Evolutionary conservation across 2,329 filamentous ascomycete species (phyloP), one percentile per base, ranked within the genome.

Genomic region (Diplodia scrobiculata): DNA sequence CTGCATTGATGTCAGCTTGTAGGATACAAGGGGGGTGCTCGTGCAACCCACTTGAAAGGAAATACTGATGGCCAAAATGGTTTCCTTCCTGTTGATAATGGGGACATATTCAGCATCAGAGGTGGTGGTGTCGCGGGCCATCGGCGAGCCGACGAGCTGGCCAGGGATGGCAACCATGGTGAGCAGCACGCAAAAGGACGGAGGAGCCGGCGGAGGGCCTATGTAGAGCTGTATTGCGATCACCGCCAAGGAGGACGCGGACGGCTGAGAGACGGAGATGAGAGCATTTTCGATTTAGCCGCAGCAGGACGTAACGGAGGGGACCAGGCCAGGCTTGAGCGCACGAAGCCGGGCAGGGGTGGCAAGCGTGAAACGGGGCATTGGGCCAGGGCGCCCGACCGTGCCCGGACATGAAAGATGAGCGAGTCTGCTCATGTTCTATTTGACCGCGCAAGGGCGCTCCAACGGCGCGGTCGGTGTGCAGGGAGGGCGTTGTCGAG

Each of bases 1-100:
- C 75, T 77, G 41, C 7, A 11, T 10, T 21, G 59, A 41, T 19
- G 38, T 41, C 45, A 66, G 17, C 21, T 4, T 19, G 9, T n/a
- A 6, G 17, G 19, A 13, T 25, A 25, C 5, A 25, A 21, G 11
- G 32, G 34, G 3, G 4, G 14, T 10, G 36, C 0, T 21, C 11
- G 25, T n/a, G 10, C 14, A 6, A 19, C 50, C 9, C 27, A 65
- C 63, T 48, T 54, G 50, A 27, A 65, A 65, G 36, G 27, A 21
- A n/a, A 65, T 55, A n/a, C 38, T 47, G 14, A 65, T 10, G 38
- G 34, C 63, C 63, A 65, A 19, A n/a, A 65, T 11, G 36, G 63
- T 65, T 5, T 55, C 36, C 19, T 55, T 65, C 9, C 32, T n/a
- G 60, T 51, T 63, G 47, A 63, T 52, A 9, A 51, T 21, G 5